Evolutionary conservation across 192 early-diverging fungal genomes (phyloP).

Genomic region (Mortierella claussenii): DNA sequence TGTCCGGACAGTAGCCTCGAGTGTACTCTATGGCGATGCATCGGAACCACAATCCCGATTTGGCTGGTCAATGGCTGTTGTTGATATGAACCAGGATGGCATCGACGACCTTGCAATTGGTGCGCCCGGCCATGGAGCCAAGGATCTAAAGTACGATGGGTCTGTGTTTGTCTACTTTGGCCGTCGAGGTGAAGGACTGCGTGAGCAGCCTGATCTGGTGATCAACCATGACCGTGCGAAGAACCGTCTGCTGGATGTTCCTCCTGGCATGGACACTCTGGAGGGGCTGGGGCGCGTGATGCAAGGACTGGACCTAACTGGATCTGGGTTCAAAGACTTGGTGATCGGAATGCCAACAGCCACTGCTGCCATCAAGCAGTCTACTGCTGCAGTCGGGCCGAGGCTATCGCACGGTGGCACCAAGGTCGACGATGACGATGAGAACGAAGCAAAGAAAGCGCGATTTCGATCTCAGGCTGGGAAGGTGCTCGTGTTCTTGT

Average conservation of each 20-base stretch:
- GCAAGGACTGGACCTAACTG: conserved; percentile 69
- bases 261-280: conserved; percentile 7
- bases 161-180: conserved; percentile 79
- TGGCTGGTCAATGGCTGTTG: conserved; percentile 78
- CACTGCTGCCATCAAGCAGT: conserved; percentile 6
- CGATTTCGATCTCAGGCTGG: conserved; percentile 23
- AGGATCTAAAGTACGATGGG: conserved; percentile 55
- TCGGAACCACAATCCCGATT: conserved; percentile 63
- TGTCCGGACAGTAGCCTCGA: conserved; percentile 56
- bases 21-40: conserved; percentile 15
- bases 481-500: conserved; percentile 26
- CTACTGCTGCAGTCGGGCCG: background rate
- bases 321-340: conserved; percentile 73
- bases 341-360: conserved; percentile 72
- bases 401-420: background rate
- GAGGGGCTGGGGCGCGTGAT: conserved; percentile 60
- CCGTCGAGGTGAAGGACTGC: conserved; percentile 56
- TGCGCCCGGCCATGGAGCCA: conserved; percentile 60
- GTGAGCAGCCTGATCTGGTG: conserved; percentile 57
- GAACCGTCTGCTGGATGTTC: background rate
- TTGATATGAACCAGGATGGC: conserved; percentile 88
- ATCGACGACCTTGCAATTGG: conserved; percentile 87
- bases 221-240: conserved; percentile 44
- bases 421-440: background rate
- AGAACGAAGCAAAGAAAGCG: background rate